A percentile compares a stretch with the other conserved stretches of the same genome.
These are phyloP conservation scores for Myxozyma udenii DNA, from an alignment of 805 yeast genomes.

Conservation along the genomic window DNA sequence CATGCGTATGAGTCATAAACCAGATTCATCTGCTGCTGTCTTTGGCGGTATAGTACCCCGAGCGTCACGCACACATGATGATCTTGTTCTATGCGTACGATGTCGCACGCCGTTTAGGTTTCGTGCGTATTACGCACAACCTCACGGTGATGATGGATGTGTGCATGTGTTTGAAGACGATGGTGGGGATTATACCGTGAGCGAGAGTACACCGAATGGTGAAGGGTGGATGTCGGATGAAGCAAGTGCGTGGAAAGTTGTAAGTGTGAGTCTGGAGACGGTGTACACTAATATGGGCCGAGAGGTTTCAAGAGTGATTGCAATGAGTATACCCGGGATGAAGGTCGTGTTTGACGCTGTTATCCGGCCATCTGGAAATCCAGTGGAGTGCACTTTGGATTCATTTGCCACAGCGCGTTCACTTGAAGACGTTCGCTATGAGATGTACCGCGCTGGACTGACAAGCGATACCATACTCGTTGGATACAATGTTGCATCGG, in stretches of 20 bases:
- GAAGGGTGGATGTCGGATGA: too few species aligned
- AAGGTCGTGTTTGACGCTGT: neutral
- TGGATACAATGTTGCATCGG: neutral
- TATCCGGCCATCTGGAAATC: neutral
- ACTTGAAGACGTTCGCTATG: neutral
- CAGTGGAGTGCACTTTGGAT: neutral
- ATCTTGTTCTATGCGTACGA: neutral
- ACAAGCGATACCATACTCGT: neutral
- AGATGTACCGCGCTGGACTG: neutral
- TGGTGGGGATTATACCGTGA: too few species aligned
- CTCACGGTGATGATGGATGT: too few species aligned
- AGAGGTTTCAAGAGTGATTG: neutral
- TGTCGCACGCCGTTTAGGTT: neutral
- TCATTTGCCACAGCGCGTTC: neutral
- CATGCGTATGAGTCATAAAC: too few species aligned
- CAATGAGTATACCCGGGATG: neutral
- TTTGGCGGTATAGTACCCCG: too few species aligned
- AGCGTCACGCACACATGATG: too few species aligned
- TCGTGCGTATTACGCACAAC: neutral
- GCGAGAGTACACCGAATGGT: too few species aligned
- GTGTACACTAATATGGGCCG: neutral
- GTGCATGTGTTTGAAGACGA: too few species aligned
- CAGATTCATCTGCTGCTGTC: too few species aligned
- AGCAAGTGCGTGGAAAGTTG: too few species aligned
- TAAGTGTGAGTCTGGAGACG: neutral